Conservation (phyloP, 2,329 filamentous ascomycete genomes). For the Ramichloridium luteum region DNA sequence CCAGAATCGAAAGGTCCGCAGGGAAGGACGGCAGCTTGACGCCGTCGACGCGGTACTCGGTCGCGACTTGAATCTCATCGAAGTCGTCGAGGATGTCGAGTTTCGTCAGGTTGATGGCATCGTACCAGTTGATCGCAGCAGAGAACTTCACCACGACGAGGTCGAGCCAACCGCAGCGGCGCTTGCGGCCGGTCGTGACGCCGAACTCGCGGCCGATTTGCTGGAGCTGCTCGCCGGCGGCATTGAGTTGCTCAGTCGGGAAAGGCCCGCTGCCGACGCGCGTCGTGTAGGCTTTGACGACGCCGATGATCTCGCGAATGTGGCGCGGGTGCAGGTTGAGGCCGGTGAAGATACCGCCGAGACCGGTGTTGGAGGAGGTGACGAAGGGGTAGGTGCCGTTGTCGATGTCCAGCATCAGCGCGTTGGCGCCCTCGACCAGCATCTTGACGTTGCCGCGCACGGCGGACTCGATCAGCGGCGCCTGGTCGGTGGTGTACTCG, state of each 20-base stretch:
- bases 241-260: conserved; percentile 52
- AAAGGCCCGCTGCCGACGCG: conserved; percentile 47
- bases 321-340: conserved; percentile 49
- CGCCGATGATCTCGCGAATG: conserved; percentile 50
- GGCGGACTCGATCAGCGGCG: conserved; percentile 50
- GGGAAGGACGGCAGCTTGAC: conserved; percentile 51
- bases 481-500: conserved; percentile 53
- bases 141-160: conserved; percentile 58
- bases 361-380: conserved; percentile 47
- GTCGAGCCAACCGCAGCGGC: conserved; percentile 54
- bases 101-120: conserved; percentile 51
- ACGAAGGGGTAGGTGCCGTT: conserved; percentile 51
- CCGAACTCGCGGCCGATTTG: conserved; percentile 44
- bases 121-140: conserved; percentile 54
- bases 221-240: conserved; percentile 45
- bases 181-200: conserved; percentile 46
- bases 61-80: conserved; percentile 59
- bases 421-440: conserved; percentile 57
- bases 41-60: conserved; percentile 53
- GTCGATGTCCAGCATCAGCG: conserved; percentile 56
- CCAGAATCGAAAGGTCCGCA: conserved; percentile 47
- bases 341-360: conserved; percentile 52
- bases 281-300: conserved; percentile 58
- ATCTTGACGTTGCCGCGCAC: conserved; percentile 49
- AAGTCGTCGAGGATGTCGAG: conserved; percentile 65